Evolutionary conservation across 805 yeast species (phyloP).

Genomic region (Jamesozyma rosinii): DNA sequence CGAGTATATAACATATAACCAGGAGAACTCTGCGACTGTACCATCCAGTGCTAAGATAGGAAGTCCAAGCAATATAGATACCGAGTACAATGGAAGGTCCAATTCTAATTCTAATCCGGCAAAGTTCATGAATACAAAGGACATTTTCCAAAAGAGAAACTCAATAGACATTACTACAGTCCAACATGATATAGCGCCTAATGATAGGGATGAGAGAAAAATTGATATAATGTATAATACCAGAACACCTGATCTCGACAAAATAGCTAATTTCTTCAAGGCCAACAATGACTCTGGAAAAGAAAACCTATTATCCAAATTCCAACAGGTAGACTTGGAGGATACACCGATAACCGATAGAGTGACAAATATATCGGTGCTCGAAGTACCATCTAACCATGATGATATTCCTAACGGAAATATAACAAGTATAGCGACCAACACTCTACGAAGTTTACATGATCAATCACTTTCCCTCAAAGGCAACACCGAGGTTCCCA

Average conservation of each 20-base stretch:
- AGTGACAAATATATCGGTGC: neutral
- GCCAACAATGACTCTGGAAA: slow-evolving; percentile 12
- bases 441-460: neutral
- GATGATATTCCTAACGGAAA: neutral
- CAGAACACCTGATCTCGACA: slow-evolving; percentile 23
- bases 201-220: neutral
- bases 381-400: neutral
- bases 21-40: neutral
- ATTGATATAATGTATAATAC: slow-evolving; percentile 7
- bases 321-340: slow-evolving; percentile 6
- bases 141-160: slow-evolving; percentile 1
- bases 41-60: neutral
- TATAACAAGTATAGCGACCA: too few species aligned
- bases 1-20: neutral
- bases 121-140: slow-evolving; percentile 4
- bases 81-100: neutral
- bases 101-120: slow-evolving; percentile 3
- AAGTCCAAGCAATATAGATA: neutral
- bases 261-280: slow-evolving; percentile 20
- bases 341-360: neutral
- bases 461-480: neutral
- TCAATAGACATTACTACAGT: neutral
- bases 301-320: slow-evolving; percentile 7
- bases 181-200: neutral
- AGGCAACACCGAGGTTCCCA: neutral